These are phyloP conservation scores for Alternaria gansuensis DNA, from an alignment of 2,329 filamentous ascomycete species.

Conservation along the genomic window DNA sequence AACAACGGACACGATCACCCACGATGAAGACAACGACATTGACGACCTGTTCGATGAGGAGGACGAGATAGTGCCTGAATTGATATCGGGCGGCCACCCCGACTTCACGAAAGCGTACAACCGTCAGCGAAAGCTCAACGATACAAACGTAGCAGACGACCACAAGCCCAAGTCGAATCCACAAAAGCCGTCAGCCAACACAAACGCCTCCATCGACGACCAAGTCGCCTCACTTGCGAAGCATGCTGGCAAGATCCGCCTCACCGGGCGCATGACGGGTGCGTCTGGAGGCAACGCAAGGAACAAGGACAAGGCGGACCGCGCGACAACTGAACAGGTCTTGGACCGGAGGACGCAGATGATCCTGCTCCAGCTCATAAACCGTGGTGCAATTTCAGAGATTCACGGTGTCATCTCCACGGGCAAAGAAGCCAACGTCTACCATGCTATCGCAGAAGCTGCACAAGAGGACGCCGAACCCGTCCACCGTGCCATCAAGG, in stretches of 20 bases:
- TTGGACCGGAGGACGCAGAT: slow-evolving; percentile 92
- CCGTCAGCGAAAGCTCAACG: slow-evolving; percentile 75
- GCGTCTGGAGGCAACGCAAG: slow-evolving; percentile 56
- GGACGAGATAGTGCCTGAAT: slow-evolving; percentile 64
- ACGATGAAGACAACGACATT: slow-evolving; percentile 66
- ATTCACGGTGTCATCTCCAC: slow-evolving; percentile 96
- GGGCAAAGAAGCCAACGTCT: slow-evolving; percentile 98
- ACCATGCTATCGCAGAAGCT: slow-evolving; percentile 78
- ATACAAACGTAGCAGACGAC: slow-evolving; percentile 58
- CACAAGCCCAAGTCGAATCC: slow-evolving; percentile 76
- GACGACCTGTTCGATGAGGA: slow-evolving; percentile 69
- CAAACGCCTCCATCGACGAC: slow-evolving; percentile 80
- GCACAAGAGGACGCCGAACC: slow-evolving; percentile 57
- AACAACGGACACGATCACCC: slow-evolving; percentile 39
- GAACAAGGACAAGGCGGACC: slow-evolving; percentile 87
- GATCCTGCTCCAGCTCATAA: slow-evolving; percentile 96
- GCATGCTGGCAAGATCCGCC: slow-evolving; percentile 84
- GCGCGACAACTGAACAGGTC: slow-evolving; percentile 93
- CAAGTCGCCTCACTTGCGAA: slow-evolving; percentile 84
- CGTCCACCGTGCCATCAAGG: slow-evolving; percentile 88
- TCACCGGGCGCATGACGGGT: slow-evolving; percentile 69
- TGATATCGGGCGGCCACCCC: slow-evolving; percentile 65
- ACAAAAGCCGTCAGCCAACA: slow-evolving; percentile 76
- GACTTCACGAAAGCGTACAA: slow-evolving; percentile 91
- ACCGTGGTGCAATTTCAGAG: slow-evolving; percentile 85